phyloP scores from a whole-genome alignment of 257 asterid species.

The Avicennia marina region DNA sequence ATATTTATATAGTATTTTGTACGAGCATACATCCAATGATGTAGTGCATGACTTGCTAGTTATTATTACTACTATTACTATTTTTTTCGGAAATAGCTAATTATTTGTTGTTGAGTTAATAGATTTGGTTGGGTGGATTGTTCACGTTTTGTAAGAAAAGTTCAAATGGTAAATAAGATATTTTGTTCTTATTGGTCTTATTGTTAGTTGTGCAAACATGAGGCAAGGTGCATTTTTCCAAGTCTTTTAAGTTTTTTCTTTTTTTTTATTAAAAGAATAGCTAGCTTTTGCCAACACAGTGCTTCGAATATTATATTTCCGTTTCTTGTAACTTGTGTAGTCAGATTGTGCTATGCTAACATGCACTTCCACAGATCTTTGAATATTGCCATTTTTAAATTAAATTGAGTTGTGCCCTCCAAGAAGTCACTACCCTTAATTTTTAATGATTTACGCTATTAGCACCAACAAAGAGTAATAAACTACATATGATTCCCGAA shows the following conservation, averaged over 20 bases:
- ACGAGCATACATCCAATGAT: too few relatives aligned
- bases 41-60: too few relatives aligned
- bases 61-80: too few relatives aligned
- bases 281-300: neutral
- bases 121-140: too few relatives aligned
- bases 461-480: constrained; percentile 16
- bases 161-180: constrained; percentile 20
- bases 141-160: constrained; percentile 26
- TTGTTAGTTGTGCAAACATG: constrained; percentile 20
- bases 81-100: too few relatives aligned
- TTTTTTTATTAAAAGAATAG: neutral
- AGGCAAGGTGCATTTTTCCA: constrained; percentile 5
- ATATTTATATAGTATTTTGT: too few relatives aligned
- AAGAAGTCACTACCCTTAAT: constrained; percentile 23
- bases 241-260: neutral
- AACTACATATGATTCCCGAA: too few relatives aligned
- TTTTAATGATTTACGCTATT: constrained; percentile 3
- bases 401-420: constrained; percentile 20
- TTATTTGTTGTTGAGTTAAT: too few relatives aligned
- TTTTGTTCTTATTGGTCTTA: neutral
- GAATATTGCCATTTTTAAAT: constrained; percentile 13
- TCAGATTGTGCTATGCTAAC: constrained; percentile 27
- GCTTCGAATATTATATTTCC: constrained; percentile 7
- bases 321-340: constrained; percentile 12
- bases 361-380: constrained; percentile 32